phyloP scores from a whole-genome alignment of 805 yeast species.

The Cyberlindnera sargentensis region DNA sequence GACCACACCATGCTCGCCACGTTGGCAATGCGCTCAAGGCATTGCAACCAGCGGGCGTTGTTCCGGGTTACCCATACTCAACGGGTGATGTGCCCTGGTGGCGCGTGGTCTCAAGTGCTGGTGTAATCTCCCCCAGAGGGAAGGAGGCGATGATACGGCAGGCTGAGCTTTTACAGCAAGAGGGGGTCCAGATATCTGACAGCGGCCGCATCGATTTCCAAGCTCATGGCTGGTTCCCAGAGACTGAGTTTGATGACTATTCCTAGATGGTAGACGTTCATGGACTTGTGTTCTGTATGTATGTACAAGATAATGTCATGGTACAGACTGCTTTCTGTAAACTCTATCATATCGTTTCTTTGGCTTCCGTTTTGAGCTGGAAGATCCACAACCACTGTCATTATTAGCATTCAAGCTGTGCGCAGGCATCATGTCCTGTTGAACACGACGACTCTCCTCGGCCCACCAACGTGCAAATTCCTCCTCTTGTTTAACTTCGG shows the following conservation, averaged over 20 bases:
- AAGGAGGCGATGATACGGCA: slow-evolving; percentile 40
- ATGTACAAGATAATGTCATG: slow-evolving; percentile 1
- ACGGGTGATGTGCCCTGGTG: slow-evolving; percentile 45
- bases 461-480: slow-evolving; percentile 89
- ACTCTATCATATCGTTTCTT: slow-evolving; percentile 5
- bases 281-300: background rate
- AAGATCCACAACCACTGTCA: too few relatives aligned
- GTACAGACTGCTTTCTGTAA: slow-evolving; percentile 11
- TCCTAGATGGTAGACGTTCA: slow-evolving; percentile 1
- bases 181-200: slow-evolving; percentile 36
- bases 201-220: slow-evolving; percentile 32
- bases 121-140: slow-evolving; percentile 50
- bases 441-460: slow-evolving; percentile 64
- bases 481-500: slow-evolving; percentile 74
- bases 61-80: slow-evolving; percentile 7
- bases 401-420: too few relatives aligned
- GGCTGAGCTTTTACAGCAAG: slow-evolving; percentile 35
- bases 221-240: slow-evolving; percentile 67
- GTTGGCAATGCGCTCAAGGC: slow-evolving; percentile 68
- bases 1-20: slow-evolving; percentile 64
- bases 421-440: slow-evolving; percentile 26
- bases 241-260: slow-evolving; percentile 23
- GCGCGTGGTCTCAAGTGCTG: slow-evolving; percentile 64
- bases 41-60: slow-evolving; percentile 23
- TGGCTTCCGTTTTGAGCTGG: too few relatives aligned